phyloP scores from a whole-genome alignment of 192 early-diverging fungal genomes.

The Rhizoclosmatium sp. region DNA sequence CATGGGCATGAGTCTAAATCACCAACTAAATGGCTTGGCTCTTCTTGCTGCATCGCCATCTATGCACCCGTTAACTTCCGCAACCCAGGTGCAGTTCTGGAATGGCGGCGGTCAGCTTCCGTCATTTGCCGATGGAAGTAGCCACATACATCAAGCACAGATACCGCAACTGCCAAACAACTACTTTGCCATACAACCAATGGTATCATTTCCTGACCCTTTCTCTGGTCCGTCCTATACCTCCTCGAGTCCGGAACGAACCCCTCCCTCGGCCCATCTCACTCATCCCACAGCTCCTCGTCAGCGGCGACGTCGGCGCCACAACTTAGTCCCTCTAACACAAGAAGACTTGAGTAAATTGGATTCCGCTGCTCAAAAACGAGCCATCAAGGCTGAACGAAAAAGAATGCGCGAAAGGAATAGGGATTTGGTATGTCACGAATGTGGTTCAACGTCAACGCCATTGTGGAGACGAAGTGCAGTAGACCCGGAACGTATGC shows the following conservation, averaged over 20 bases:
- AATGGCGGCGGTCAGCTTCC: too few species aligned
- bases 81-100: too few species aligned
- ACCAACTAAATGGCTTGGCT: too few species aligned
- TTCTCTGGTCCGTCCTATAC: neutral
- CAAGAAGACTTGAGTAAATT: neutral
- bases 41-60: too few species aligned
- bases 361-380: neutral
- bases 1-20: too few species aligned
- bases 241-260: neutral
- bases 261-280: neutral
- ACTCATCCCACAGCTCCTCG: neutral
- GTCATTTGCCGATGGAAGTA: too few species aligned
- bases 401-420: conserved; percentile 41
- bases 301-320: neutral
- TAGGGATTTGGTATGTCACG: conserved; percentile 61
- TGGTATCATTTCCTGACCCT: too few species aligned
- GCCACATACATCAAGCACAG: too few species aligned
- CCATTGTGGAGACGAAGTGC: conserved; percentile 81
- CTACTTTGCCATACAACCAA: too few species aligned
- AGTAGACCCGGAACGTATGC: conserved; percentile 64
- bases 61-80: too few species aligned
- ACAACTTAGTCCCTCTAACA: neutral
- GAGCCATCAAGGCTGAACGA: conserved; percentile 27
- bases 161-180: too few species aligned
- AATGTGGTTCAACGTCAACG: conserved; percentile 78